These are phyloP conservation scores for Noccaea bulbosa DNA, from an alignment of 345 rosid species.

Conservation along the genomic window DNA sequence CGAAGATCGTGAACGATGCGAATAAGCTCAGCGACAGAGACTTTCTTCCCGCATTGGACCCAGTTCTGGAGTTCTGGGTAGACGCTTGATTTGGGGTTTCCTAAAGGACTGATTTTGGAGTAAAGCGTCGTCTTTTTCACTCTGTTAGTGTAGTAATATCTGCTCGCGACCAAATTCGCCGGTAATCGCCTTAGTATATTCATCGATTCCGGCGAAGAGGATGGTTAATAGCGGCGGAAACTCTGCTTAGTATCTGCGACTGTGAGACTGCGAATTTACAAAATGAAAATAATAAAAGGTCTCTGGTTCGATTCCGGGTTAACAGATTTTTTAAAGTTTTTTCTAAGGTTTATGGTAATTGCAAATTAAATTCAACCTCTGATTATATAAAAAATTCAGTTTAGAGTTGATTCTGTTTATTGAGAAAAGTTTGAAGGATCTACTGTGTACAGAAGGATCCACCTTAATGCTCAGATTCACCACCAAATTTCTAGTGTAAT, in stretches of 20 bases:
- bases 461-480: too few species aligned
- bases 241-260: conserved; percentile 1
- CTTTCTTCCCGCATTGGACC: conserved; percentile 60
- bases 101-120: conserved; percentile 80
- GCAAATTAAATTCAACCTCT: neutral
- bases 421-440: too few species aligned
- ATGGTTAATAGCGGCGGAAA: conserved; percentile 8
- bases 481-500: too few species aligned
- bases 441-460: too few species aligned
- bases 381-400: too few species aligned
- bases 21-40: conserved; percentile 78
- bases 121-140: conserved; percentile 62
- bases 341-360: neutral
- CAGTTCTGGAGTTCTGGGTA: conserved; percentile 78
- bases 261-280: neutral
- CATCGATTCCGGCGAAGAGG: conserved; percentile 31
- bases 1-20: conserved; percentile 87
- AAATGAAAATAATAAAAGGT: neutral
- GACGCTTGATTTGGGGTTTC: conserved; percentile 58
- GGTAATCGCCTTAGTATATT: conserved; percentile 34
- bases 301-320: neutral
- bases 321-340: neutral
- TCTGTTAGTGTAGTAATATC: conserved; percentile 67
- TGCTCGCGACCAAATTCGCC: conserved; percentile 46
- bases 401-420: too few species aligned